phyloP scores from a whole-genome alignment of 176 grass and related monocot genomes.

The Eleusine indica region DNA sequence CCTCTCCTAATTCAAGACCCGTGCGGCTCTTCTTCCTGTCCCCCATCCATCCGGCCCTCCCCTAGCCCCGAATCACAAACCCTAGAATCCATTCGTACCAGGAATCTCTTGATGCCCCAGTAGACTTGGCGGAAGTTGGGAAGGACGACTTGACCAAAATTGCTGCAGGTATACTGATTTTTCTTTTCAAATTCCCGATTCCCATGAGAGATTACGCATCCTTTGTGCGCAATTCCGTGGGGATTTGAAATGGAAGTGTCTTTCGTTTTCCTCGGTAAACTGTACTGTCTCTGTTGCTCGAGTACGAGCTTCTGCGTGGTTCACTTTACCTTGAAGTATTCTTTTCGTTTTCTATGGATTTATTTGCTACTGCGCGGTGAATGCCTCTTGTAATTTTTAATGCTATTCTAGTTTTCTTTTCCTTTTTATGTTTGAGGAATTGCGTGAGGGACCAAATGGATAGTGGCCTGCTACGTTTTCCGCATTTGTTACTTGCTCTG shows the following conservation, averaged over 20 bases:
- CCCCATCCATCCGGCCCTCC: background rate
- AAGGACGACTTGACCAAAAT: background rate
- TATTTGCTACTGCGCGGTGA: background rate
- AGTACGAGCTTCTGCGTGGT: background rate
- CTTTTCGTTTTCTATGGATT: background rate
- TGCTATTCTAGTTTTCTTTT: background rate
- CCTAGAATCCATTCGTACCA: constrained; percentile 12
- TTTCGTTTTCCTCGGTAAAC: background rate
- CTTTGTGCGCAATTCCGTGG: background rate
- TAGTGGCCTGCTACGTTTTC: background rate
- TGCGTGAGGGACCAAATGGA: background rate
- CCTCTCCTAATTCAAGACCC: background rate
- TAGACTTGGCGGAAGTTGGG: background rate
- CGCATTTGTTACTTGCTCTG: background rate
- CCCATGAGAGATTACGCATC: background rate
- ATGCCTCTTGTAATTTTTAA: background rate
- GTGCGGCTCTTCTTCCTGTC: background rate
- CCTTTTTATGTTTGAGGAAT: background rate
- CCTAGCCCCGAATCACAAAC: constrained; percentile 1
- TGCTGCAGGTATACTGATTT: constrained; percentile 7
- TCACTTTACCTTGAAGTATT: background rate
- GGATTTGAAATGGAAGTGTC: background rate
- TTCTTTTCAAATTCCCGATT: background rate
- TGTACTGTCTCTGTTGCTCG: background rate
- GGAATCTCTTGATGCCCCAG: background rate